These are phyloP conservation scores for Pichia insulana DNA, from an alignment of 805 yeast genomes.

Conservation along the genomic window DNA sequence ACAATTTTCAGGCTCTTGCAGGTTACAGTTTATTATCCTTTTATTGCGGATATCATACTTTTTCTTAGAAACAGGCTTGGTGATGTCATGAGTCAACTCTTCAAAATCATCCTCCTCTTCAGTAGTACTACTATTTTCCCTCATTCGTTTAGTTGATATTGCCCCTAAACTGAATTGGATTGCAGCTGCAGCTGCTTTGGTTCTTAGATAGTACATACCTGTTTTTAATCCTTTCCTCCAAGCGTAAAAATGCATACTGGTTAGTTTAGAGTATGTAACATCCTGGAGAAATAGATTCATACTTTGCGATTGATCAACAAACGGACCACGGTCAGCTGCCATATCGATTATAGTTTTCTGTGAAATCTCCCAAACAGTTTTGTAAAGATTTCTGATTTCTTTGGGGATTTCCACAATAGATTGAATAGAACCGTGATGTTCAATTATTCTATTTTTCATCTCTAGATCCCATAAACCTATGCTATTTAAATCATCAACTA, in stretches of 20 bases:
- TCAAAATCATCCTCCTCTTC: neutral
- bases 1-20: slow-evolving; percentile 25
- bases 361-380: slow-evolving; percentile 94
- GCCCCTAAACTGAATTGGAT: slow-evolving; percentile 80
- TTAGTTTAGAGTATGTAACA: slow-evolving; percentile 94
- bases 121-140: neutral
- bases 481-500: slow-evolving; percentile 72
- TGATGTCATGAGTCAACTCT: neutral
- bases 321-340: slow-evolving; percentile 73
- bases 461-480: slow-evolving; percentile 76
- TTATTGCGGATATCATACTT: slow-evolving; percentile 13
- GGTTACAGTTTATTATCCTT: slow-evolving; percentile 15
- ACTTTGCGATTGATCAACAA: slow-evolving; percentile 85
- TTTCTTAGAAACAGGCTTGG: neutral
- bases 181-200: slow-evolving; percentile 96
- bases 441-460: slow-evolving; percentile 68
- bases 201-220: slow-evolving; percentile 96
- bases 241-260: slow-evolving; percentile 97
- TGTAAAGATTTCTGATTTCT: slow-evolving; percentile 68
- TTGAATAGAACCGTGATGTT: slow-evolving; percentile 82
- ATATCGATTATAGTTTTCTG: slow-evolving; percentile 79
- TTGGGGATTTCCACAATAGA: slow-evolving; percentile 63
- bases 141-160: neutral
- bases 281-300: slow-evolving; percentile 79
- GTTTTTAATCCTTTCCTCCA: slow-evolving; percentile 98